Evolutionary conservation across 345 rosid species (phyloP), one percentile per base, ranked within the genome.

Genomic region (Ceriops tagal): DNA sequence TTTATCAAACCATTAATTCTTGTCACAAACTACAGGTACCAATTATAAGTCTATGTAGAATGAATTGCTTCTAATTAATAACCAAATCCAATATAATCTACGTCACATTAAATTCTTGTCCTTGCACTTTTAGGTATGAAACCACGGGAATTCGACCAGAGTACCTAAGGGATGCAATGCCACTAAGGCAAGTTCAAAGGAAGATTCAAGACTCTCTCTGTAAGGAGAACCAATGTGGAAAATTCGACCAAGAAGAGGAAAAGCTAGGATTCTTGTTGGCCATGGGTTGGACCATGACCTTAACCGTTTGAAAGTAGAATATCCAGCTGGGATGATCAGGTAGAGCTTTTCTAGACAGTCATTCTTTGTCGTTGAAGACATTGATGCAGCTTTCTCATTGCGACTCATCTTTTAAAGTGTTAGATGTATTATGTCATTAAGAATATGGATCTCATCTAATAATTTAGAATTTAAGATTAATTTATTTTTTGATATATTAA

Each of bases 201-300:
- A 91, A 80, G 82, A 84, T 93, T 78, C 98, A 91, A 75, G 97
- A 89, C 24, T 91, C 88, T 73, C 89, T 93, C 16, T 85, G 89
- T 71, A 91, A 93, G 97, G 97, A 10, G 97, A 91, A 53, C 85
- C 96, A 46, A 85, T 81, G 90, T 91, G 98, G 98, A 91, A 81
- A 83, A 85, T 93, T 81, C 83, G 96, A 73, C 86, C 93, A 22
- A 75, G 78, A 81, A 77, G 83, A 71, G 86, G 95, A 61, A 88
- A 68, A 78, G 98, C 89, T 5, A 87, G 91, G 89, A 87, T 91
- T 88, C 90, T 93, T 1, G 92, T 91, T 69, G 98, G 98, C 59
- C 97, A 93, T 76, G 93, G 91, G 52, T 71, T 91, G 74, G 93
- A 91, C 73, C 88, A 83, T 74, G 92, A 89, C 64, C 95, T 88